These are phyloP conservation scores for Talaromyces funiculosus DNA, from an alignment of 2,329 filamentous ascomycete species.

Conservation along the genomic window DNA sequence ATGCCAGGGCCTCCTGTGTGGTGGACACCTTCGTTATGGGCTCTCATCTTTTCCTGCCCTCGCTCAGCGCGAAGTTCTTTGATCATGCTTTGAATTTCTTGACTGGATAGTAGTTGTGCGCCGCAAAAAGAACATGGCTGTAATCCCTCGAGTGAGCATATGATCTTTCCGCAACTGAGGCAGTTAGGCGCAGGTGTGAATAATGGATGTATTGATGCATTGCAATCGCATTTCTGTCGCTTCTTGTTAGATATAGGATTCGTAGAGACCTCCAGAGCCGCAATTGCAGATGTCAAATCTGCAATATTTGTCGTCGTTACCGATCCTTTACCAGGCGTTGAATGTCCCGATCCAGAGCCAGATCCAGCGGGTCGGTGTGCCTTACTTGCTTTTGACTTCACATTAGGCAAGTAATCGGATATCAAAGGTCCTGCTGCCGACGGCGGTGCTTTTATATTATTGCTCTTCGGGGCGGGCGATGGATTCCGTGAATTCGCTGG, in stretches of 20 bases:
- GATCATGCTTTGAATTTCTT: slow-evolving; percentile 81
- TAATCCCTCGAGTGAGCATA: slow-evolving; percentile 89
- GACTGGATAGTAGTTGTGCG: slow-evolving; percentile 61
- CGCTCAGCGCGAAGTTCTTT: slow-evolving; percentile 76
- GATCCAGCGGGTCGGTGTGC: slow-evolving; percentile 31
- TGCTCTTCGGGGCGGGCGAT: slow-evolving; percentile 29
- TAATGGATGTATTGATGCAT: slow-evolving; percentile 79
- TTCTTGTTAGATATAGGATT: slow-evolving; percentile 66
- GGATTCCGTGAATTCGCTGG: slow-evolving; percentile 43
- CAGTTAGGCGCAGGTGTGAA: slow-evolving; percentile 92
- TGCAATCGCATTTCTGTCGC: slow-evolving; percentile 75
- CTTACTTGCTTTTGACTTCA: slow-evolving; percentile 53
- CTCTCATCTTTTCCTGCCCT: slow-evolving; percentile 77
- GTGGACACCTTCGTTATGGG: slow-evolving; percentile 57
- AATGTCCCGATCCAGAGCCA: slow-evolving; percentile 28
- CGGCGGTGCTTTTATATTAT: slow-evolving; percentile 48
- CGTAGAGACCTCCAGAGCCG: slow-evolving; percentile 82
- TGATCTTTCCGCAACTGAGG: slow-evolving; percentile 84
- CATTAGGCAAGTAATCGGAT: slow-evolving; percentile 62
- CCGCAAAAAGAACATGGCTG: slow-evolving; percentile 92
- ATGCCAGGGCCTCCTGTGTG: slow-evolving; percentile 31
- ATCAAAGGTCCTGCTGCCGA: slow-evolving; percentile 74
- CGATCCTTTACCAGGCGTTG: slow-evolving; percentile 56
- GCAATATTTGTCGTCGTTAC: slow-evolving; percentile 46
- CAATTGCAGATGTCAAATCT: slow-evolving; percentile 71